These are phyloP conservation scores for Albifimbria verrucaria DNA, from an alignment of 2,329 filamentous ascomycete genomes.

Conservation along the genomic window DNA sequence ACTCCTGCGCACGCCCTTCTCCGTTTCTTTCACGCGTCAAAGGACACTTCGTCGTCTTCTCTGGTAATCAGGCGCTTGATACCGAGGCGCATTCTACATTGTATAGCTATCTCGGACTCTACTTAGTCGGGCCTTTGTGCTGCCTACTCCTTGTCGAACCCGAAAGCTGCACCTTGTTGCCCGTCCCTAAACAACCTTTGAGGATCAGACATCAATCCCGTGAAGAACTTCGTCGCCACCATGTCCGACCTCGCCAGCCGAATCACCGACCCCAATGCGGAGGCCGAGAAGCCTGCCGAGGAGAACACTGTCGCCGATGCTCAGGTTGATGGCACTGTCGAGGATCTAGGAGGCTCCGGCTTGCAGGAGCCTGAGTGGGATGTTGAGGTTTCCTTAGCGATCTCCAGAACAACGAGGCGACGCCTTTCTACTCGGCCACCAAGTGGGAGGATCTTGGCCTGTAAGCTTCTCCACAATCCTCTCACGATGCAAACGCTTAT, in stretches of 20 bases:
- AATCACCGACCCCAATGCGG: conserved; percentile 42
- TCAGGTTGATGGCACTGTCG: conserved; percentile 35
- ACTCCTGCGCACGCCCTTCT: background rate
- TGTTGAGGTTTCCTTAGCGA: conserved; percentile 93
- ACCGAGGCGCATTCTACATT: no score
- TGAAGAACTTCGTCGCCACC: conserved; percentile 11
- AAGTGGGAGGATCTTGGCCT: conserved; percentile 83
- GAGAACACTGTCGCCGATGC: conserved; percentile 20
- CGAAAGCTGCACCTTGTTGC: background rate
- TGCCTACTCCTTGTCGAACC: no score
- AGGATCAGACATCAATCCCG: no score
- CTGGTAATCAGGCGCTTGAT: no score
- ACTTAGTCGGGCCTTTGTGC: no score
- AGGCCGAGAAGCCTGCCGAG: conserved; percentile 15
- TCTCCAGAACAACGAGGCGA: conserved; percentile 79
- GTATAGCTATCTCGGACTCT: no score
- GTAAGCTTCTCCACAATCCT: conserved; percentile 45
- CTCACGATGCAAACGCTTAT: no score
- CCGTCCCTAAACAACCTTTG: background rate
- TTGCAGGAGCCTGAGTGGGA: conserved; percentile 74
- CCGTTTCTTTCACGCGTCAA: no score
- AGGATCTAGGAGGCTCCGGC: conserved; percentile 44
- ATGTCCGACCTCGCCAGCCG: conserved; percentile 52
- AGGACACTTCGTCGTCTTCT: no score
- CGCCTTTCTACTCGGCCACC: conserved; percentile 81